Conservation (phyloP, 306 rosid species). For the Dicorynia guianensis region DNA sequence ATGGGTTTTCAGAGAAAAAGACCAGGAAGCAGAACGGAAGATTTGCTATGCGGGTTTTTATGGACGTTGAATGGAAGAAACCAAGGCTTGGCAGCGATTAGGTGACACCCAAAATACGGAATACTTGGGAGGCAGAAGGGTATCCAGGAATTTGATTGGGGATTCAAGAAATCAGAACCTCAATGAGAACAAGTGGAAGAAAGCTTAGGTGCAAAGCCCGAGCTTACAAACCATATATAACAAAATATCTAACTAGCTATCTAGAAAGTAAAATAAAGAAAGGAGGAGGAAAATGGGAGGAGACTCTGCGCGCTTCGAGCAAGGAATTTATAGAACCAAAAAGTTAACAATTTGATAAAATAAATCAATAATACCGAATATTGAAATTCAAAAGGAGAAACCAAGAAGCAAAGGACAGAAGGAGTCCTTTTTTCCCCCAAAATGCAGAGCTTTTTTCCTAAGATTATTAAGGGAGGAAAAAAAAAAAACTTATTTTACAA, state of each 20-base stretch:
- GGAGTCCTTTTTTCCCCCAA: no score
- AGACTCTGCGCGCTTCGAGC: not conserved
- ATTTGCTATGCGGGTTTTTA: not conserved
- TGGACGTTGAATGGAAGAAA: not conserved
- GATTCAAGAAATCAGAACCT: constrained; percentile 7
- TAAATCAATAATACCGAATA: not conserved
- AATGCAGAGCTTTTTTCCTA: no score
- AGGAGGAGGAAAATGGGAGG: constrained; percentile 46
- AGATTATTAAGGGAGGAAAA: no score
- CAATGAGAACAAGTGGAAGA: constrained; percentile 1
- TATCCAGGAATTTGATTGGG: constrained; percentile 8
- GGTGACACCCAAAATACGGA: not conserved
- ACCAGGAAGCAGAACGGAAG: not conserved
- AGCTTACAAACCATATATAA: not conserved
- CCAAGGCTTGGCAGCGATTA: no score
- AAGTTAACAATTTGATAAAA: constrained; percentile 37
- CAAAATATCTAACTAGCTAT: not conserved
- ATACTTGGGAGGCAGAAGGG: not conserved
- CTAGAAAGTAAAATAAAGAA: not conserved
- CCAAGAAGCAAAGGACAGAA: not conserved
- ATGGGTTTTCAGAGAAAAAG: no score
- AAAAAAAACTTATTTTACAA: constrained; percentile 19
- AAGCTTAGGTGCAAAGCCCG: constrained; percentile 8
- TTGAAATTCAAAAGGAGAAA: constrained; percentile 25
- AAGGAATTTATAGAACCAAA: constrained; percentile 60